Conservation (phyloP, 2,329 filamentous ascomycete species). For the Cryphonectria japonica region DNA sequence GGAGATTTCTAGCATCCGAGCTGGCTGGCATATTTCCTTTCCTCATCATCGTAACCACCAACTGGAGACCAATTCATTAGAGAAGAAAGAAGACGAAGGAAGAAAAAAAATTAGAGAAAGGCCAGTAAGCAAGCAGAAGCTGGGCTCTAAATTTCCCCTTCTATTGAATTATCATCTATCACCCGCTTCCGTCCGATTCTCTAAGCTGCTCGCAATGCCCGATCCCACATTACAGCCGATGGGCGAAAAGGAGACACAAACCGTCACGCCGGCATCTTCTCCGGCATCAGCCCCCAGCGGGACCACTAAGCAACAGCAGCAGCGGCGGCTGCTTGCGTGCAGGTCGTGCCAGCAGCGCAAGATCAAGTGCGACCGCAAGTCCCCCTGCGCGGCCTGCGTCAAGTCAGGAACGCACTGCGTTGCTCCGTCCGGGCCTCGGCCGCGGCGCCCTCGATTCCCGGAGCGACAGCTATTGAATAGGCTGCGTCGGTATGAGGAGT, state of each 20-base stretch:
- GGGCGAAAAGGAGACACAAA: not conserved
- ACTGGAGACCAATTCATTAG: not conserved
- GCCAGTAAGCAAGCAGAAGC: not conserved
- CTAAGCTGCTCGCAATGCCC: not conserved
- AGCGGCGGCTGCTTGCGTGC: slow-evolving; percentile 49
- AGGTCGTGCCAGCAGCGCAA: slow-evolving; percentile 67
- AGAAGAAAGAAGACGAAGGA: not conserved
- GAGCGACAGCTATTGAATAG: slow-evolving; percentile 63
- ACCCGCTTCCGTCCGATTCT: not conserved
- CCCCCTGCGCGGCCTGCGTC: slow-evolving; percentile 60
- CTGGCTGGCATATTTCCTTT: not conserved
- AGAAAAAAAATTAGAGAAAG: not conserved
- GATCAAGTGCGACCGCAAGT: slow-evolving; percentile 62
- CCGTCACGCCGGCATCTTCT: not conserved
- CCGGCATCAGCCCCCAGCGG: not conserved
- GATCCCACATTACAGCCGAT: not conserved
- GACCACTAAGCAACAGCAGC: not conserved
- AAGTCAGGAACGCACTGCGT: slow-evolving; percentile 50
- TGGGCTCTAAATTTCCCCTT: not conserved
- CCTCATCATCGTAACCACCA: not conserved
- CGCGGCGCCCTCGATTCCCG: slow-evolving; percentile 49
- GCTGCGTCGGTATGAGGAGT: slow-evolving; percentile 58
- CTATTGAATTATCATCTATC: rapidly evolving
- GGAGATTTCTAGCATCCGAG: not conserved
- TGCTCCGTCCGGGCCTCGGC: slow-evolving; percentile 44